Percentiles rank a stretch among this genome's conserved stretches.
phyloP scores from a whole-genome alignment of 164 flowering plant genomes.

The Saururus chinensis region DNA sequence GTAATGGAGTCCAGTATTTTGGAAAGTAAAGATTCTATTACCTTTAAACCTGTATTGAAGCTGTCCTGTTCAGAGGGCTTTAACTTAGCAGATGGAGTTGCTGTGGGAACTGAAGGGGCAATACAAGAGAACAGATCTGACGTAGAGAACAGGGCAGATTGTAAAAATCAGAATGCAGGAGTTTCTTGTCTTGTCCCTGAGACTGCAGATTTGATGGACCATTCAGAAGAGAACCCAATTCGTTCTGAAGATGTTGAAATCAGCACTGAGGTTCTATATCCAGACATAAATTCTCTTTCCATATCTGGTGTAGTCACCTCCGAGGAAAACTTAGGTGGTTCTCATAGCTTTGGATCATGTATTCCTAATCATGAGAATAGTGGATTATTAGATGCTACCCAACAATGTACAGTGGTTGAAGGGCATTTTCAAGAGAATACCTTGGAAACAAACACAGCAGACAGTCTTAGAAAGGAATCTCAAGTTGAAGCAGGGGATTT shows the following conservation, averaged over 20 bases:
- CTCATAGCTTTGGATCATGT: not conserved
- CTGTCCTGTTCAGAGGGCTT: not conserved
- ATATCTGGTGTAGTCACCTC: slow-evolving; percentile 6
- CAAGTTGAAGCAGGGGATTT: slow-evolving; percentile 2
- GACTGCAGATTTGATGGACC: slow-evolving; percentile 11
- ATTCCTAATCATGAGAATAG: slow-evolving; percentile 9
- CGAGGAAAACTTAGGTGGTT: slow-evolving; percentile 1
- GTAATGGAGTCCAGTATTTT: not conserved
- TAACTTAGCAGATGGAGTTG: not conserved
- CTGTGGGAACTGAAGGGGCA: not conserved
- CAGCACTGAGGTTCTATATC: slow-evolving; percentile 8
- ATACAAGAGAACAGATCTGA: not conserved
- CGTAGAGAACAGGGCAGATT: not conserved
- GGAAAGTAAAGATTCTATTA: not conserved
- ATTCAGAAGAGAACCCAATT: slow-evolving; percentile 8
- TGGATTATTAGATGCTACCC: slow-evolving; percentile 13
- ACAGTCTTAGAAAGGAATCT: slow-evolving; percentile 9
- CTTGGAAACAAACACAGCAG: slow-evolving; percentile 8
- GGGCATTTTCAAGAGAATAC: slow-evolving; percentile 4
- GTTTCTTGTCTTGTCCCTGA: slow-evolving; percentile 10
- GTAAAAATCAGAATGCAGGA: slow-evolving; percentile 6
- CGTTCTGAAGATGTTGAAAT: slow-evolving; percentile 3
- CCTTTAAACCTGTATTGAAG: not conserved
- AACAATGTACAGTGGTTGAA: slow-evolving; percentile 15
- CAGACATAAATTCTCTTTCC: slow-evolving; percentile 15